Base-by-base conservation (phyloP, 2,329 filamentous ascomycete genomes). In the Didymella sp. region DNA sequence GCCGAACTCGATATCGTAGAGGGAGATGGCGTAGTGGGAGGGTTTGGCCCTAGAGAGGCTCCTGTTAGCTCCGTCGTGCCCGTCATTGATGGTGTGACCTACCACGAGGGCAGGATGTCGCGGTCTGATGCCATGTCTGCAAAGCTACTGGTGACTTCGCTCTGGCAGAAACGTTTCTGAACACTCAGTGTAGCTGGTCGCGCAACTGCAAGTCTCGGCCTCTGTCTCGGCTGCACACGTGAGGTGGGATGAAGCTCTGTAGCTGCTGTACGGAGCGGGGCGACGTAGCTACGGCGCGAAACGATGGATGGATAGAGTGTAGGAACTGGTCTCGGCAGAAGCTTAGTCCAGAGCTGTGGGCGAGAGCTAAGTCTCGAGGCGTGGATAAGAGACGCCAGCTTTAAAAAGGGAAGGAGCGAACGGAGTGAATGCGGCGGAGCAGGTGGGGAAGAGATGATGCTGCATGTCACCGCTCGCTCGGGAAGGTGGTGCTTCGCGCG, bases 11-110 rank as follows among this genome's bases (percentile, higher is more conserved):
- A 99, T 81, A 68, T 95, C 89, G 72, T 83, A 87, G 67, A 99
- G 85, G 53, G 89, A 91, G 64, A 99, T 82, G 70, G 86, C 82
- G 79, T 99, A 99, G 80, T 98, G 92, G 61, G 83, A 81, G 2
- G 95, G 92, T 80, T 92, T 94, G 73, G 94, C 87, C 72, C 85
- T 88, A 59, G 37, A 31, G 15, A 37, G 42, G 15, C 21, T 13
- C 8, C n/a, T 50, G 62, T 74, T 35, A 74, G 68, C 50, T 35
- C 38, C 22, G 17, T 48, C 2, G 21, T 27, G 30, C n/a, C 15
- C 13, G 9, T n/a, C n/a, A n/a, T n/a, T n/a, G n/a, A n/a, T n/a
- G n/a, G n/a, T 53, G 21, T 2, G 22, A 62, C 77, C 70, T 61
- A 80, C 79, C 76, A 76, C 58, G 75, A 69, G 9, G 79, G 76